Base-by-base conservation (phyloP, 106 monocot genomes). In the Narthecium ossifragum region DNA sequence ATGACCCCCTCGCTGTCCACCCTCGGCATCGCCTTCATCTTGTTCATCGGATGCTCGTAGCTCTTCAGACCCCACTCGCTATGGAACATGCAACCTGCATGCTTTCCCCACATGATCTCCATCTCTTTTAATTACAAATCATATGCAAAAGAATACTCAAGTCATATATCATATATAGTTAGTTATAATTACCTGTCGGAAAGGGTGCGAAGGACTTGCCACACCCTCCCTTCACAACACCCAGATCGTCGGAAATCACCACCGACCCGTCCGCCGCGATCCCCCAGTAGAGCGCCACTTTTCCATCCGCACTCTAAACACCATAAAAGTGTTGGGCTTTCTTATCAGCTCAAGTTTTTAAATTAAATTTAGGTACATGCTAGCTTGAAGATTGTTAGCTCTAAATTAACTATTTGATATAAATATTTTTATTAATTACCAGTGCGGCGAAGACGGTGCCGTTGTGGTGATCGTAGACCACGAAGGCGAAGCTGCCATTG, bases 1-100 rank as follows among this genome's bases (percentile, higher is more conserved):
- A 99, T 85, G 17, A 78, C 69, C 26, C 98, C 98, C 59, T 99
- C 98, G 66, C 98, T 91, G 71, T 99, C 98, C n/a, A 99, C 98
- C 40, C 91, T 75, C 22, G 91, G 91, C 91, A 91, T 78, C 21
- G 98, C 81, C 84, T 91, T 99, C 87, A 99, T 76, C 66, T 61
- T 76, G 73, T 99, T 76, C 91, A 91, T 84, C 14, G 98, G 98
- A 31, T 84, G 83, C 78, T 98, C 98, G 67, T 78, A 98, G 79
- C 91, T 98, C 84, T 74, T 78, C 71, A 98, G 46, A 14, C 98
- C 98, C 11, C 84, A 80, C 7, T 84, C 87, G 63, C 90, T 88
- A 27, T 91, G 90, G 53, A 98, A 98, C 98, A 98, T 98, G 63
- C 98, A 98, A 3, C 96, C 96, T 84, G 67, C 36, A 51, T 21